phyloP scores from a whole-genome alignment of 345 rosid genomes.

The Murraya koenigii region DNA sequence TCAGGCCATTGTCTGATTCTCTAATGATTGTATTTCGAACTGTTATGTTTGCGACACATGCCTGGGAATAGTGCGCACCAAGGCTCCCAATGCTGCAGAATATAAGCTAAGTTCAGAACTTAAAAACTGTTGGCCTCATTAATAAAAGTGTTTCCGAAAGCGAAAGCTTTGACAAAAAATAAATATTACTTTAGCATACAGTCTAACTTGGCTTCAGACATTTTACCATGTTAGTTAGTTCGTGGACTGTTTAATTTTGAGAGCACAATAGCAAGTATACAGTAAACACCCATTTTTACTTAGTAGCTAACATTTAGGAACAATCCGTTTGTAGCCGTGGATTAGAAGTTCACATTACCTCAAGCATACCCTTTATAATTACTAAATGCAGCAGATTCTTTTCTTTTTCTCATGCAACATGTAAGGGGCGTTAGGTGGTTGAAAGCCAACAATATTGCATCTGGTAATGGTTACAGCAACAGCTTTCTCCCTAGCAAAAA shows the following conservation, averaged over 20 bases:
- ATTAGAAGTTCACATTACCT: neutral
- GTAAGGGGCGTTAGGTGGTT: neutral
- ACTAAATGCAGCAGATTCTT: neutral
- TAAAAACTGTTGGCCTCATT: neutral
- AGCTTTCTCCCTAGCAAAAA: neutral
- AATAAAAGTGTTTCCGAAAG: neutral
- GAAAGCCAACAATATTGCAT: neutral
- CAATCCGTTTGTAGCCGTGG: no score
- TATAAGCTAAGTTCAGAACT: neutral
- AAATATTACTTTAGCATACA: neutral
- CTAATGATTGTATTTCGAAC: conserved; percentile 58
- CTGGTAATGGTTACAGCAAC: neutral
- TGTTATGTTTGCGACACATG: conserved; percentile 87
- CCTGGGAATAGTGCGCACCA: conserved; percentile 90
- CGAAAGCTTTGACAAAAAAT: neutral
- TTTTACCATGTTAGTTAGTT: no score
- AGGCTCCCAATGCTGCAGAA: conserved; percentile 83
- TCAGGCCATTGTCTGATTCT: conserved; percentile 89
- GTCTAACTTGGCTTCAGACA: neutral
- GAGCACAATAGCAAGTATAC: no score
- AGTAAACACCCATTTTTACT: no score
- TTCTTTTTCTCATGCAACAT: neutral
- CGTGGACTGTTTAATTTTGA: no score
- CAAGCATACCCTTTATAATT: neutral
- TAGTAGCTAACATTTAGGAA: no score